Base-by-base conservation (phyloP, 345 rosid species). In the Combretum micranthum region DNA sequence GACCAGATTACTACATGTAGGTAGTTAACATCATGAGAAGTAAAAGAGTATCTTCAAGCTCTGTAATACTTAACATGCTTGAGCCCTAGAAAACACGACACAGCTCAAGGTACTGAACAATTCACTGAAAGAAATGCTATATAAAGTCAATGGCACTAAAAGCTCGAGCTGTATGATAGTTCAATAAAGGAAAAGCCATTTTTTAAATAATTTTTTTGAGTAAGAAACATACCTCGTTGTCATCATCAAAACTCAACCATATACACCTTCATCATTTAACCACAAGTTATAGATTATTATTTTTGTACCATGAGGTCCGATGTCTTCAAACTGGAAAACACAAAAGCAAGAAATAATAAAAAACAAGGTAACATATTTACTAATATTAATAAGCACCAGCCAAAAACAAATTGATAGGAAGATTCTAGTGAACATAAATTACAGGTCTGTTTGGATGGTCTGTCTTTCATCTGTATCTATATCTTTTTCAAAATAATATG, bases 181-280 rank as follows among this genome's bases (percentile, higher is more conserved):
- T 20, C 42, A 39, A 17, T 39, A 9, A 56, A 42, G 44, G 19
- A 26, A 47, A 32, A 59, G 15, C 12, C 42, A 14, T 2, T 25
- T 25, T 25, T 25, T 2, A 13, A 46, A 42, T 47, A 39, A 59
- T 51, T 43, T 47, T 26, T 20, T 3, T 21, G 18, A 16, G 43
- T 42, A n/a, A 8, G 53, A 21, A 57, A 17, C 72, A 56, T 76
- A 92, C 98, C 97, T 78, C 86, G 45, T 78, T 80, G 9, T 92
- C 89, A 54, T 93, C 96, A 32, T 88, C 97, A 83, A 92, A 88
- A 76, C 80, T 85, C 72, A 92, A 67, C 88, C 98, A 62, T 81
- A 88, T 44, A 88, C 47, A 61, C 98, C 96, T 79, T 92, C 98
- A 69, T 88, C 96, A 68, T 92, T 92, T 60, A 86, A 83, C 98